These are phyloP conservation scores for Corrigiola litoralis DNA, from an alignment of 179 eudicot species.

Conservation along the genomic window DNA sequence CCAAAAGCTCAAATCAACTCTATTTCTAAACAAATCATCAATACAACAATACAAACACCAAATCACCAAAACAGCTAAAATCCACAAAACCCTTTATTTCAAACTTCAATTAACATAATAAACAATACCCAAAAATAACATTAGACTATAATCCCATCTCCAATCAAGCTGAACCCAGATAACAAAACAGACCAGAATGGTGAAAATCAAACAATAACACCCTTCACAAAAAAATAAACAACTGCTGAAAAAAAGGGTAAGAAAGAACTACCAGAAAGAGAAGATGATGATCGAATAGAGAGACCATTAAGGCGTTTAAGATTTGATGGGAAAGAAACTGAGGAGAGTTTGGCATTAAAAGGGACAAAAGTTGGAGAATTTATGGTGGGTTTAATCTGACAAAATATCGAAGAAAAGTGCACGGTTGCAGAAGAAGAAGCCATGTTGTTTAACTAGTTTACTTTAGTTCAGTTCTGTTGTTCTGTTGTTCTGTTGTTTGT, in stretches of 20 bases:
- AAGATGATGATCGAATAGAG: conserved; percentile 54
- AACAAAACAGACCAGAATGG: not conserved
- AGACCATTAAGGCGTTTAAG: conserved; percentile 36
- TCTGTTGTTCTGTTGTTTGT: not conserved
- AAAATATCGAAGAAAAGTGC: conserved; percentile 26
- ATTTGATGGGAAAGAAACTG: conserved; percentile 31
- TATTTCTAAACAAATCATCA: not conserved
- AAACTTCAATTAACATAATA: not conserved
- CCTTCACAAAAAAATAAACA: not conserved
- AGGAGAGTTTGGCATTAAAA: conserved; percentile 16
- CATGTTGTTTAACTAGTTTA: conserved; percentile 11
- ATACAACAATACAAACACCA: not conserved
- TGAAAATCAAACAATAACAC: not conserved
- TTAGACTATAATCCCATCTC: not conserved
- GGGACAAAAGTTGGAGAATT: not conserved
- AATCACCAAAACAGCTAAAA: not conserved
- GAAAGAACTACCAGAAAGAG: conserved; percentile 38
- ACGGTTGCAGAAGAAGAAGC: conserved; percentile 28
- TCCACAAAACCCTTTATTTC: not conserved
- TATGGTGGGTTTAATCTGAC: conserved; percentile 14
- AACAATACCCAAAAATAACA: not conserved
- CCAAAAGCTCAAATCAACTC: not conserved
- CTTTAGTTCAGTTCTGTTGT: no score
- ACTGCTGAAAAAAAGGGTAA: not conserved
- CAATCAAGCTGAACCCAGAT: not conserved